phyloP scores from a whole-genome alignment of 139 green algal genomes.

The Limnomonas spitsbergensis region DNA sequence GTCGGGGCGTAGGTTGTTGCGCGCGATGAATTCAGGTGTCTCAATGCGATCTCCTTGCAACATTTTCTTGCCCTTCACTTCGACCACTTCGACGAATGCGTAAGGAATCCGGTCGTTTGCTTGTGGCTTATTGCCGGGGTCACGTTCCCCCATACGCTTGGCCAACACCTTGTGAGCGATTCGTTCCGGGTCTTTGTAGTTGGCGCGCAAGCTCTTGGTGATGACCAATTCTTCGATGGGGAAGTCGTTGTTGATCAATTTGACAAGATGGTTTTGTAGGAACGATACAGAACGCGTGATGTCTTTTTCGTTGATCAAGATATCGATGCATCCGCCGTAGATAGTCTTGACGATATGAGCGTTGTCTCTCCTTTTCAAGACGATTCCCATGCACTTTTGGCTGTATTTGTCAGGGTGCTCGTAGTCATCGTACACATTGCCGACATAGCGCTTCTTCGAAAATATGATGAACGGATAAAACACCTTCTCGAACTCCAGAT shows the following conservation, averaged over 20 bases:
- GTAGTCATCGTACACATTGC: conserved; percentile 26
- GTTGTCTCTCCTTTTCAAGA: conserved; percentile 26
- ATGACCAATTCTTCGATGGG: conserved; percentile 17
- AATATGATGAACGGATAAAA: conserved; percentile 26
- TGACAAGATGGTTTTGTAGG: background rate
- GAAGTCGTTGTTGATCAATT: background rate
- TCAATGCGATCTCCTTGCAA: conserved; percentile 33
- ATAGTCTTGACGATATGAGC: conserved; percentile 24
- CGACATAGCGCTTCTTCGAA: conserved; percentile 32
- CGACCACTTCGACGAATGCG: conserved; percentile 6
- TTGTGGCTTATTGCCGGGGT: conserved; percentile 29
- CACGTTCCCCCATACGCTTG: conserved; percentile 20
- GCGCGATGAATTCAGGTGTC: conserved; percentile 5
- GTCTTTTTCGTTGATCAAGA: conserved; percentile 5
- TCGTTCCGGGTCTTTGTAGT: conserved; percentile 24
- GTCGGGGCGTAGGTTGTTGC: background rate
- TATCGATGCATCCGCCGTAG: conserved; percentile 26
- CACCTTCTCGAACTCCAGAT: conserved; percentile 33
- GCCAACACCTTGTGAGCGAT: conserved; percentile 33
- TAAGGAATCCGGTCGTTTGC: conserved; percentile 26
- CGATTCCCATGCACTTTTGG: conserved; percentile 31
- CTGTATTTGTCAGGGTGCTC: background rate
- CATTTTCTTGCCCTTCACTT: background rate
- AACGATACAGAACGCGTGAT: background rate
- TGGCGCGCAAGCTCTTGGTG: conserved; percentile 16